Evolutionary conservation across 2,329 filamentous ascomycete species (phyloP).

Genomic region (Rachicladosporium sp.): DNA sequence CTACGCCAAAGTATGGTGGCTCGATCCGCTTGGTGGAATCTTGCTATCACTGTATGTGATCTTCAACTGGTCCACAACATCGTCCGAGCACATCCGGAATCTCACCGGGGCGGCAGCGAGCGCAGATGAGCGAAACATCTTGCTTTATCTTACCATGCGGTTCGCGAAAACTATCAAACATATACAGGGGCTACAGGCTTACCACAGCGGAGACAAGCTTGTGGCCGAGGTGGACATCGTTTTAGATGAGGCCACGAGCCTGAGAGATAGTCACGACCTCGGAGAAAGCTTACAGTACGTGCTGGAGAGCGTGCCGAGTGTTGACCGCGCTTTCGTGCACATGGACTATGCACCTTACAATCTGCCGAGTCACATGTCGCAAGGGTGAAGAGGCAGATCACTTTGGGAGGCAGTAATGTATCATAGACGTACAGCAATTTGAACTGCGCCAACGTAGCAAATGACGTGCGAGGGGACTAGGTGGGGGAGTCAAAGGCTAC

Average conservation of each 20-base stretch:
- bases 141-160: constrained; percentile 85
- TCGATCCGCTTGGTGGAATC: constrained; percentile 68
- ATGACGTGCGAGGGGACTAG: no score
- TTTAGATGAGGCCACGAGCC: constrained; percentile 59
- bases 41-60: constrained; percentile 67
- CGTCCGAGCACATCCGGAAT: constrained; percentile 65
- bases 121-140: constrained; percentile 69
- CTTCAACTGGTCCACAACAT: constrained; percentile 64
- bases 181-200: constrained; percentile 75
- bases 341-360: constrained; percentile 40
- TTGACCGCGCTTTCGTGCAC: constrained; percentile 45
- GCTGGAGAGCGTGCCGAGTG: constrained; percentile 68
- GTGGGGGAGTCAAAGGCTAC: no score
- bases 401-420: no score
- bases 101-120: constrained; percentile 69
- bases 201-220: constrained; percentile 74
- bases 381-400: constrained; percentile 12
- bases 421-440: no score
- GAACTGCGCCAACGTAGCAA: no score
- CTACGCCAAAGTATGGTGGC: constrained; percentile 69
- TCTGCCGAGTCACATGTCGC: constrained; percentile 38
- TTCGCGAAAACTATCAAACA: constrained; percentile 79
- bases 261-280: constrained; percentile 73
- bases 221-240: constrained; percentile 78
- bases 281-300: constrained; percentile 72